phyloP scores from a whole-genome alignment of 2,329 filamentous ascomycete species.

The Apiospora marii region DNA sequence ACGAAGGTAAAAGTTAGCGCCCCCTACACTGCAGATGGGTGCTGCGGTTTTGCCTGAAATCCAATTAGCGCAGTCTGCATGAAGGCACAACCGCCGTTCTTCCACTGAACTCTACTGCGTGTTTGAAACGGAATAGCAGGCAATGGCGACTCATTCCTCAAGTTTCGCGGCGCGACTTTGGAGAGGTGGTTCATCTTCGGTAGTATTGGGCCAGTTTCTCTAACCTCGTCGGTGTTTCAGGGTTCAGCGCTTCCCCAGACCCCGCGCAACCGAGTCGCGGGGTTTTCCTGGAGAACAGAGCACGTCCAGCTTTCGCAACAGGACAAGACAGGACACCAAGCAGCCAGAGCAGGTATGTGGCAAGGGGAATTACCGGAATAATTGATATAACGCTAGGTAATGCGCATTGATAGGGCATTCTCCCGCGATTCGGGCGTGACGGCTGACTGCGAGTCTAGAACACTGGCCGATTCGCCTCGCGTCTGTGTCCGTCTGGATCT shows the following conservation, averaged over 20 bases:
- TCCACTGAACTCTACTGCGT: neutral
- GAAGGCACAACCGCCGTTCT: neutral
- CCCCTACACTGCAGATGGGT: neutral
- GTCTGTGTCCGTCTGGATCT: neutral
- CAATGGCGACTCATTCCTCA: neutral
- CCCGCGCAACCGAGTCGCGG: neutral
- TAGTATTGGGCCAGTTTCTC: neutral
- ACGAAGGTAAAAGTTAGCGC: neutral
- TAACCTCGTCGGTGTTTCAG: constrained; percentile 7
- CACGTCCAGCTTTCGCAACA: neutral
- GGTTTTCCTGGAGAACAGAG: neutral
- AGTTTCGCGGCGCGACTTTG: neutral
- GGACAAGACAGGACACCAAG: neutral
- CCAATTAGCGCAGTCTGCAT: neutral
- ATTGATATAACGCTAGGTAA: neutral
- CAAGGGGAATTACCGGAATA: neutral
- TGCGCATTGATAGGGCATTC: no score
- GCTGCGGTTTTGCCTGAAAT: neutral
- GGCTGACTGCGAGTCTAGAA: neutral
- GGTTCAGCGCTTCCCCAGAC: neutral
- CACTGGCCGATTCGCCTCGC: neutral
- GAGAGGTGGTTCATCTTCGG: neutral
- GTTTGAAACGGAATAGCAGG: neutral
- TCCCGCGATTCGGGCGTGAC: neutral
- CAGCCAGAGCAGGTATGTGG: neutral